These are phyloP conservation scores for Emmonsiellopsis sp. DNA, from an alignment of 2,329 filamentous ascomycete species.

Conservation along the genomic window DNA sequence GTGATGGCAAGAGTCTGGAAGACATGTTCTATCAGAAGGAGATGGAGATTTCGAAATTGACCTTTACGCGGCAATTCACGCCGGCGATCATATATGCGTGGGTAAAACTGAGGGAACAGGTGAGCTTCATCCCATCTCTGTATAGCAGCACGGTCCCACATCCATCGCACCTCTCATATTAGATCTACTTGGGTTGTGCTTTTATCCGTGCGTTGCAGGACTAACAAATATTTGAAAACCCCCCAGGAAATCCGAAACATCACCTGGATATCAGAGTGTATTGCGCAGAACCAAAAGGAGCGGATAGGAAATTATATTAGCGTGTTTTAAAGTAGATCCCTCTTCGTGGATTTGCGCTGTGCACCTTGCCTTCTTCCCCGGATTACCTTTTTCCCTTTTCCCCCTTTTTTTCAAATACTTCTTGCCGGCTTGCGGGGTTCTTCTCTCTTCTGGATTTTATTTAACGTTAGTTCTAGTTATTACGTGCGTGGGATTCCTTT, in stretches of 20 bases:
- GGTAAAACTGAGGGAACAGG: constrained; percentile 96
- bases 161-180: neutral
- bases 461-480: too few species aligned
- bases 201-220: neutral
- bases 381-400: too few species aligned
- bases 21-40: constrained; percentile 99
- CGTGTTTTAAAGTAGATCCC: constrained; percentile 60
- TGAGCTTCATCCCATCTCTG: constrained; percentile 43
- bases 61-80: constrained; percentile 93
- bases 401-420: too few species aligned
- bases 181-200: neutral
- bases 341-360: neutral
- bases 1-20: constrained; percentile 82
- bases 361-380: too few species aligned
- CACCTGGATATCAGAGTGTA: constrained; percentile 98
- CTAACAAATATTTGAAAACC: neutral
- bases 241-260: constrained; percentile 94
- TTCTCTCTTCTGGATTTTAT: too few species aligned
- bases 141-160: too few species aligned
- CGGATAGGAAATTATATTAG: constrained; percentile 98
- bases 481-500: too few species aligned
- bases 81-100: constrained; percentile 93
- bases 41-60: constrained; percentile 94
- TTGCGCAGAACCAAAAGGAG: constrained; percentile 99
- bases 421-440: too few species aligned